Percentiles rank a stretch among this genome's conserved stretches.
Evolutionary conservation across 2,329 filamentous ascomycete species (phyloP).

Genomic region (Colletotrichum filicis): DNA sequence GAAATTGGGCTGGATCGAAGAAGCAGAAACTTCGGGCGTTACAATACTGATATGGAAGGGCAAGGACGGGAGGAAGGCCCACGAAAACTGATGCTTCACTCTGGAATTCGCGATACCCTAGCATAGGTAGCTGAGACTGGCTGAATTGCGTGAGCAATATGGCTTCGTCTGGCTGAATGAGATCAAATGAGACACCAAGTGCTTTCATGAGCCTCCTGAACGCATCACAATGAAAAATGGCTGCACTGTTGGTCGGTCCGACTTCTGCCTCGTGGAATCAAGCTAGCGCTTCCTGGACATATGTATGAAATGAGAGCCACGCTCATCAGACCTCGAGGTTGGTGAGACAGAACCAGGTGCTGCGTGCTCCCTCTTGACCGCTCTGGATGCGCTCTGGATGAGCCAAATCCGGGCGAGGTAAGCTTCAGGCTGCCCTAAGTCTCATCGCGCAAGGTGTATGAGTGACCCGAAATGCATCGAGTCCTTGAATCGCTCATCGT

Average conservation of each 20-base stretch:
- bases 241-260: no score
- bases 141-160: background rate
- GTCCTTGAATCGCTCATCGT: background rate
- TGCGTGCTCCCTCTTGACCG: background rate
- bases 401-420: background rate
- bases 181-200: background rate
- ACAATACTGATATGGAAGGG: background rate
- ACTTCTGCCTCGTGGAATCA: no score
- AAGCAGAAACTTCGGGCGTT: background rate
- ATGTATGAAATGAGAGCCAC: background rate
- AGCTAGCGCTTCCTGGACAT: no score
- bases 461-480: background rate
- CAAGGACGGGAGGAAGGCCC: background rate
- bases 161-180: background rate
- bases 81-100: background rate
- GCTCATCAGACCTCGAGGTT: background rate
- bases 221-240: no score
- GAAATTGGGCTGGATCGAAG: background rate
- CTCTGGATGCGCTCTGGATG: background rate
- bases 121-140: background rate
- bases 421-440: background rate
- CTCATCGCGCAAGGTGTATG: background rate
- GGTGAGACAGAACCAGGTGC: background rate
- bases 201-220: no score
- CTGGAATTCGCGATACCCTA: constrained; percentile 24